These are phyloP conservation scores for Solanum chiquidenum DNA, from an alignment of 257 asterid species.

Conservation along the genomic window DNA sequence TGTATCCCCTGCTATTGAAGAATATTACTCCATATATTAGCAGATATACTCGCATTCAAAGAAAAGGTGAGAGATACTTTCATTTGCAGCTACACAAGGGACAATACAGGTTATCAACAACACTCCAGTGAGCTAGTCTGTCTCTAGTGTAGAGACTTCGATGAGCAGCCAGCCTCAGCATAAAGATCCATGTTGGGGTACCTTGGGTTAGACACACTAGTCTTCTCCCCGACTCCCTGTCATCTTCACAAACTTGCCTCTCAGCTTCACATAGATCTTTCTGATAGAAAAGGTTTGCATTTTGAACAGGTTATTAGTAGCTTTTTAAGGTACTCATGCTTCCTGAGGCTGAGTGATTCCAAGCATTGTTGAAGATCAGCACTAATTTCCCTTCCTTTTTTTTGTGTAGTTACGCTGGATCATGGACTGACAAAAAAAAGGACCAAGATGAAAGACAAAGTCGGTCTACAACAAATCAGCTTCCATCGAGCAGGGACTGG, in stretches of 20 bases:
- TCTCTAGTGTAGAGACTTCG: not conserved
- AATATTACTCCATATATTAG: not conserved
- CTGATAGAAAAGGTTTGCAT: not conserved
- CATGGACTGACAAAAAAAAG: slow-evolving; percentile 85
- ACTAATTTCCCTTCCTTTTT: not conserved
- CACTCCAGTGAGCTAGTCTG: not conserved
- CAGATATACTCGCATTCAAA: not conserved
- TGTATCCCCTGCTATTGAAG: not conserved
- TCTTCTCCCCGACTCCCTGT: not conserved
- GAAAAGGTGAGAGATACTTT: not conserved
- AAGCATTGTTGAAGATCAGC: not conserved
- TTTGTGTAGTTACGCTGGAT: slow-evolving; percentile 62
- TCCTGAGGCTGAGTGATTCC: not conserved
- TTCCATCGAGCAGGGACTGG: slow-evolving; percentile 54
- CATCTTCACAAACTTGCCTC: not conserved
- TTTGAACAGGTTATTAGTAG: not conserved
- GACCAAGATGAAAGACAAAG: slow-evolving; percentile 51
- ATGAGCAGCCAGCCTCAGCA: not conserved
- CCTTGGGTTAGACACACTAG: not conserved
- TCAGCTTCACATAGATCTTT: not conserved
- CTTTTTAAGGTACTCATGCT: not conserved
- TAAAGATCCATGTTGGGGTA: not conserved
- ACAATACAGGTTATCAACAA: not conserved
- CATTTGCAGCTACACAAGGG: not conserved
- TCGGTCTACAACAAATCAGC: slow-evolving; percentile 63